phyloP scores from a whole-genome alignment of 2,329 filamentous ascomycete genomes.

The Colletotrichum liaoningense region DNA sequence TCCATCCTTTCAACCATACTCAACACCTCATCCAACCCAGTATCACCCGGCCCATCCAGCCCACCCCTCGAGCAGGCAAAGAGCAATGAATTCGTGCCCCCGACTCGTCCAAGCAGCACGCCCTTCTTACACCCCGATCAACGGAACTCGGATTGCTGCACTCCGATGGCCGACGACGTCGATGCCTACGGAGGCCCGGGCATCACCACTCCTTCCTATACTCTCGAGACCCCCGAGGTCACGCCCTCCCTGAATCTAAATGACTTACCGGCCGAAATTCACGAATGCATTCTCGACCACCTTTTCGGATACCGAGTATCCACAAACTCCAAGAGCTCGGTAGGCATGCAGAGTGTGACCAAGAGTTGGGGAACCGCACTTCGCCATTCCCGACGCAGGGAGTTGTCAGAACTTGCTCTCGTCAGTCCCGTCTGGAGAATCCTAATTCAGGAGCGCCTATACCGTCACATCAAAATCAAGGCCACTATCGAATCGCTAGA shows the following conservation, averaged over 20 bases:
- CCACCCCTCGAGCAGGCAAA: conserved; percentile 62
- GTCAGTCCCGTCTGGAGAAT: conserved; percentile 73
- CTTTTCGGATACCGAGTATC: conserved; percentile 77
- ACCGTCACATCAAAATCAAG: conserved; percentile 81
- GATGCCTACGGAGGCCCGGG: conserved; percentile 42
- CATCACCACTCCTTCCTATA: conserved; percentile 39
- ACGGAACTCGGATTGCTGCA: conserved; percentile 54
- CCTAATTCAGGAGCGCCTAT: conserved; percentile 78
- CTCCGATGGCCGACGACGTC: conserved; percentile 43
- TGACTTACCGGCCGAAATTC: conserved; percentile 75
- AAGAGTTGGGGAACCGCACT: conserved; percentile 74
- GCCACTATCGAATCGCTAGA: conserved; percentile 73
- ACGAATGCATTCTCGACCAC: conserved; percentile 78
- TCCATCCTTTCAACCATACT: conserved; percentile 50
- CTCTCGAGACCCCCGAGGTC: conserved; percentile 32
- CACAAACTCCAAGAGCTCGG: conserved; percentile 66
- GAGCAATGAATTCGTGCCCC: conserved; percentile 59
- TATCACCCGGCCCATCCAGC: conserved; percentile 65
- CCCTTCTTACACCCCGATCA: conserved; percentile 68
- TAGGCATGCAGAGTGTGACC: conserved; percentile 63
- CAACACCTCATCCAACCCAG: conserved; percentile 63
- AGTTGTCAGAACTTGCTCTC: conserved; percentile 74
- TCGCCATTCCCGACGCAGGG: conserved; percentile 74
- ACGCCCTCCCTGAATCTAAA: conserved; percentile 48
- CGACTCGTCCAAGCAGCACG: conserved; percentile 68